Percentiles rank a stretch among this genome's conserved stretches.
Evolutionary conservation across 1,284 basidiomycete genomes (phyloP).

Genomic region (Xerocomus nothofagi): DNA sequence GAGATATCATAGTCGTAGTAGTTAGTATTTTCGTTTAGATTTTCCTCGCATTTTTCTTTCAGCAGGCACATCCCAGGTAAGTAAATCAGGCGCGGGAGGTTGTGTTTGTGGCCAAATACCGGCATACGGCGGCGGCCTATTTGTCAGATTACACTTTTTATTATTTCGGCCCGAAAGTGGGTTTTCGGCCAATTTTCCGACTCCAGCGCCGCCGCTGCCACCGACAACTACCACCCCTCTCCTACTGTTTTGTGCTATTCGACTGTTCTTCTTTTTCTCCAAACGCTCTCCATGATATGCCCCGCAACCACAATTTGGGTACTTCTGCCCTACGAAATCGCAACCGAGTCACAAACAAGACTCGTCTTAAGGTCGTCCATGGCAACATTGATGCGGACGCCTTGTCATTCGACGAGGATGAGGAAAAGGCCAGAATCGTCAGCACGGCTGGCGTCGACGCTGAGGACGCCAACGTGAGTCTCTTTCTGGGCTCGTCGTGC

Average conservation of each 20-base stretch:
- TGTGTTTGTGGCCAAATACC: slow-evolving; percentile 36
- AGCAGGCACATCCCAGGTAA: slow-evolving; percentile 20
- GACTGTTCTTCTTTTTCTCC: slow-evolving; percentile 21
- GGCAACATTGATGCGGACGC: slow-evolving; percentile 81
- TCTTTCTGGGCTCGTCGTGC: slow-evolving; percentile 35
- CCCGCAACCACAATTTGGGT: slow-evolving; percentile 71
- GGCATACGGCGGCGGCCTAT: slow-evolving; percentile 33
- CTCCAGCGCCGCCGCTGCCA: slow-evolving; percentile 40
- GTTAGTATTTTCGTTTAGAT: slow-evolving; percentile 13
- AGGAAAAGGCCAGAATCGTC: slow-evolving; percentile 70
- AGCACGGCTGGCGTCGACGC: slow-evolving; percentile 75
- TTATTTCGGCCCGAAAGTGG: slow-evolving; percentile 39
- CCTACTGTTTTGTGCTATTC: slow-evolving; percentile 15
- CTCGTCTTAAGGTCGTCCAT: slow-evolving; percentile 78
- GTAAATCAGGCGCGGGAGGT: slow-evolving; percentile 24
- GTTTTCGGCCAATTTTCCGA: slow-evolving; percentile 42
- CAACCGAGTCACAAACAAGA: slow-evolving; percentile 90
- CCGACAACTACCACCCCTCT: slow-evolving; percentile 34
- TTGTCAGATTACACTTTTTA: slow-evolving; percentile 35
- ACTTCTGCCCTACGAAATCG: slow-evolving; percentile 77
- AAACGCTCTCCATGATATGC: slow-evolving; percentile 69
- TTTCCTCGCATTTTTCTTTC: slow-evolving; percentile 7
- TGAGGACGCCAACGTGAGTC: slow-evolving; percentile 85
- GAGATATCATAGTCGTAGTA: slow-evolving; percentile 13
- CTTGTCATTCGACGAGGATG: slow-evolving; percentile 79